Evolutionary conservation across 1,139 yeast species (phyloP).

Genomic region (Yamadazyma membranifaciens): DNA sequence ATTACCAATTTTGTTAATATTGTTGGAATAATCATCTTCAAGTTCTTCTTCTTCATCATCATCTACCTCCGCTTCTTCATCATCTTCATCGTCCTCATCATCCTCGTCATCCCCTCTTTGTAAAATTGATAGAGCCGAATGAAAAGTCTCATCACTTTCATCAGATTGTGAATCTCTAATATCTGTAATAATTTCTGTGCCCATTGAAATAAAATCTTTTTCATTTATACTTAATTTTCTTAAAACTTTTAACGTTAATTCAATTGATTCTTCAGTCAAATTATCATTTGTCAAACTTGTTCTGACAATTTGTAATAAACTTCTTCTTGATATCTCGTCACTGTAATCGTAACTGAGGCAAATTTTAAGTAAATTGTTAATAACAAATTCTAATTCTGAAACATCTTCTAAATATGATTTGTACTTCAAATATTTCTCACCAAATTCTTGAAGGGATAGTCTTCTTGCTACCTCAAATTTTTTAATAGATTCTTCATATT

Average conservation of each 20-base stretch:
- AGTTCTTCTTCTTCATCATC: slow-evolving; percentile 22
- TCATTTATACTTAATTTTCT: slow-evolving; percentile 74
- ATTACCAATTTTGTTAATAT: slow-evolving; percentile 19
- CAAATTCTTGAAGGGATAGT: slow-evolving; percentile 12
- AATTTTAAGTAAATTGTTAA: slow-evolving; percentile 68
- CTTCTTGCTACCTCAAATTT: slow-evolving; percentile 6
- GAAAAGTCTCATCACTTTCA: slow-evolving; percentile 47
- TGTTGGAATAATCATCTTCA: slow-evolving; percentile 18
- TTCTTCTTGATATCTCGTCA: slow-evolving; percentile 89
- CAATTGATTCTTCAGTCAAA: slow-evolving; percentile 53
- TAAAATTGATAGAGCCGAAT: slow-evolving; percentile 52
- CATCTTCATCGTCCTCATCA: slow-evolving; percentile 22
- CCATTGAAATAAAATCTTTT: slow-evolving; percentile 78
- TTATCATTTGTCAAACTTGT: slow-evolving; percentile 55
- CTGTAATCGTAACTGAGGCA: slow-evolving; percentile 78
- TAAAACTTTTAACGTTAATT: slow-evolving; percentile 62
- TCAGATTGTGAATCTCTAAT: slow-evolving; percentile 65
- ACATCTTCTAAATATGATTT: slow-evolving; percentile 30
- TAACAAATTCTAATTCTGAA: slow-evolving; percentile 67
- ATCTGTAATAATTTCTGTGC: slow-evolving; percentile 85
- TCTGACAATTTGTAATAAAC: slow-evolving; percentile 72
- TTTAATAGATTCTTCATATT: slow-evolving; percentile 13
- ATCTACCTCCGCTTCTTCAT: slow-evolving; percentile 22
- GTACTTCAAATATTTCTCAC: slow-evolving; percentile 22
- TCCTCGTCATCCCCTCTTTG: slow-evolving; percentile 19